These are phyloP conservation scores for Chamaecrista fasciculata DNA, from an alignment of 306 rosid genomes.

Conservation along the genomic window DNA sequence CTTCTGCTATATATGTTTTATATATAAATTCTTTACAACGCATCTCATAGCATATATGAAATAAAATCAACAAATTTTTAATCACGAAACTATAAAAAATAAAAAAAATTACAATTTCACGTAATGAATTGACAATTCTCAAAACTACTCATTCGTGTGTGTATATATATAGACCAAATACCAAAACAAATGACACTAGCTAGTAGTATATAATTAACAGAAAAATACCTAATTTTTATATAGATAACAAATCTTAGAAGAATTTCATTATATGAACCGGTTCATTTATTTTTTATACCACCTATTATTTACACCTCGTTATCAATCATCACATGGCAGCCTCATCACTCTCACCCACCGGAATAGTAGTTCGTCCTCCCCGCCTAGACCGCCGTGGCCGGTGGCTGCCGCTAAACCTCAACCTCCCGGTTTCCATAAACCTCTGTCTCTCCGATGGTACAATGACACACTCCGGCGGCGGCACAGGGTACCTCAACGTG, in stretches of 20 bases:
- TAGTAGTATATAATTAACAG: constrained; percentile 19
- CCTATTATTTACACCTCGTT: constrained; percentile 32
- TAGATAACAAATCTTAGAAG: too few species aligned
- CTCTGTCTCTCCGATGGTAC: constrained; percentile 46
- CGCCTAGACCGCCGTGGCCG: constrained; percentile 50
- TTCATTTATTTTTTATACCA: constrained; percentile 30
- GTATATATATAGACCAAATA: background rate
- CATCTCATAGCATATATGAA: background rate
- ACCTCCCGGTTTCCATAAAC: constrained; percentile 72
- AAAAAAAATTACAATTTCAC: background rate
- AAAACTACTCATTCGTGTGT: background rate
- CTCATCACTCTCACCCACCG: constrained; percentile 21
- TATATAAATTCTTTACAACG: too few species aligned
- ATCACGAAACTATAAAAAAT: background rate
- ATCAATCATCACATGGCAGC: constrained; percentile 32
- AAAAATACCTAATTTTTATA: too few species aligned
- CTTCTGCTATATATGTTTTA: too few species aligned
- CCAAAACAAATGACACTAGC: constrained; percentile 17
- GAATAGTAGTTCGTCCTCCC: constrained; percentile 33
- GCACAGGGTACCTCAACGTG: constrained; percentile 49
- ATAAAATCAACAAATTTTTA: background rate
- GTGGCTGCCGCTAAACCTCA: constrained; percentile 83
- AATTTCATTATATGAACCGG: too few species aligned
- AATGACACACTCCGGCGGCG: constrained; percentile 70
- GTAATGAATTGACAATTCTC: background rate